These are phyloP conservation scores for Coniochaeta ligniaria DNA, from an alignment of 2,329 filamentous ascomycete species.

Conservation along the genomic window DNA sequence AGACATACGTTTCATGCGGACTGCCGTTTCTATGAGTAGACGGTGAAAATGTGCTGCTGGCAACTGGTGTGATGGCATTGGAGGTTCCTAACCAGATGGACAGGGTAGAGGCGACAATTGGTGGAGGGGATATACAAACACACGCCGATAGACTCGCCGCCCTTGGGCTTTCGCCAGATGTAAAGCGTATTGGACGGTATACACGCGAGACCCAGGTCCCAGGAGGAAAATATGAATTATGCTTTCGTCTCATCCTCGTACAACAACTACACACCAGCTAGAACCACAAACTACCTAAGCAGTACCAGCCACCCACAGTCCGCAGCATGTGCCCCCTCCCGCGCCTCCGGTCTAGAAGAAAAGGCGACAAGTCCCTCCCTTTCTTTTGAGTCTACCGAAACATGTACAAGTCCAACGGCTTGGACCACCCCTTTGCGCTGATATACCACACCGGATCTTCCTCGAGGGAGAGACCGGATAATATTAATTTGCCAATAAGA, in stretches of 20 bases:
- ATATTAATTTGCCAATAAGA: not conserved
- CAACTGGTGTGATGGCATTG: no score
- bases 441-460: constrained; percentile 2
- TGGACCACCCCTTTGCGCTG: not conserved
- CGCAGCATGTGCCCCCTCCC: not conserved
- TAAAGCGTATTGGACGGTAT: not conserved
- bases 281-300: not conserved
- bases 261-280: not conserved
- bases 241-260: not conserved
- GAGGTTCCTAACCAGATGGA: not conserved
- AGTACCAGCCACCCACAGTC: not conserved
- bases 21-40: no score
- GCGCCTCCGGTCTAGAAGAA: not conserved
- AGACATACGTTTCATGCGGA: not conserved
- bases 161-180: no score
- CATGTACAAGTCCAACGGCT: not conserved
- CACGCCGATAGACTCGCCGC: no score
- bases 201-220: not conserved
- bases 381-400: not conserved
- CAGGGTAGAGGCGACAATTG: not conserved
- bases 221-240: not conserved
- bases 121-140: not conserved
- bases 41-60: no score
- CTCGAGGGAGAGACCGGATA: not conserved
- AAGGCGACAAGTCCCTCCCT: not conserved